Evolutionary conservation across 805 yeast species (phyloP), one percentile per base, ranked within the genome.

Genomic region (Kregervanrija delftensis): DNA sequence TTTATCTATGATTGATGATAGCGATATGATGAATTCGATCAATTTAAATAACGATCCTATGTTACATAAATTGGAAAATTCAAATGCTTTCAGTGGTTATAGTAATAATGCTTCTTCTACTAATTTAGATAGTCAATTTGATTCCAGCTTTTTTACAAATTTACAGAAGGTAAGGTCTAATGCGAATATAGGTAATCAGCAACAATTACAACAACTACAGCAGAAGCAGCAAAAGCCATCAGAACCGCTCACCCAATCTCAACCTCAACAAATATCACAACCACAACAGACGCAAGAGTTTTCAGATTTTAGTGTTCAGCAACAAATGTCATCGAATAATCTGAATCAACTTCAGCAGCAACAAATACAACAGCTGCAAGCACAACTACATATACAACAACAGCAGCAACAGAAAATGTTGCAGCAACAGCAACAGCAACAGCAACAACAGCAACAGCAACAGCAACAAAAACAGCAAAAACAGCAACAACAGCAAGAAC

Each of bases 1-100:
- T 56, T 67, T 90, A 42, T 81, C 90, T 1, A 86, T 90, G 86
- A 77, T 90, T 39, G 96, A 90, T 55, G 96, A 89, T 58, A 86
- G 90, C 0, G 86, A 81, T 42, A 66, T 81, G 56, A 81, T 79
- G 10, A 75, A 71, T 47, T 45, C 66, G 8, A 64, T 66, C 36
- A 63, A 61, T 44, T 48, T 61, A 39, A 58, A 53, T 22, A 64
- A 66, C 44, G 69, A 66, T 46, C 70, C 70, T 13, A 52, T 64
- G 53, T 47, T 66, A 11, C 67, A 63, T 37, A 64, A 61, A 41
- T 46, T 66, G 6, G 69, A 64, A 39, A 55, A 58, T 12, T 54
- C 58, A 8, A 47, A 47, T 11, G 42, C 44, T 28, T 37, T 49
- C 4, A 22, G 28, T 22, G 33, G 38, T 30, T 49, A 48, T 41